A percentile compares a stretch with the other conserved stretches of the same genome.
These are phyloP conservation scores for Pichia sp. DNA, from an alignment of 1,139 yeast genomes.

Conservation along the genomic window DNA sequence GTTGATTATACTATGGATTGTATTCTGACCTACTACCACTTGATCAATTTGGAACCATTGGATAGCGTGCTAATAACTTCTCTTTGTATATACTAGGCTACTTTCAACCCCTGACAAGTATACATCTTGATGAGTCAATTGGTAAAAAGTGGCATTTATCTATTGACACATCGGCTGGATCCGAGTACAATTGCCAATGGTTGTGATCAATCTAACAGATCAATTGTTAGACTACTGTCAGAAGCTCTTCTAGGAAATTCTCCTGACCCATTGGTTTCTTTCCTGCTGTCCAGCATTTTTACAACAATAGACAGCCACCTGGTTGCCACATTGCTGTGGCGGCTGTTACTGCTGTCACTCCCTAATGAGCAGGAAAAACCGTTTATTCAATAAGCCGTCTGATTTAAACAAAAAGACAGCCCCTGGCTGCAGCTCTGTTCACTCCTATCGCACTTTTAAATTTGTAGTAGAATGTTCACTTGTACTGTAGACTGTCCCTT, in stretches of 20 bases:
- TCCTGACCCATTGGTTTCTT: not conserved
- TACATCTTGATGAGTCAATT: not conserved
- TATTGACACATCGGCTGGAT: not conserved
- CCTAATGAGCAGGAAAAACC: too few relatives aligned
- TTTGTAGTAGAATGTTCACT: too few relatives aligned
- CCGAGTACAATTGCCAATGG: not conserved
- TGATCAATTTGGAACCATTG: not conserved
- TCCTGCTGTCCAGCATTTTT: too few relatives aligned
- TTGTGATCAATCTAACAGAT: not conserved
- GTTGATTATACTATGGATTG: not conserved
- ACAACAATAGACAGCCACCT: too few relatives aligned
- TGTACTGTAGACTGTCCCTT: too few relatives aligned
- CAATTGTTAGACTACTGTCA: not conserved
- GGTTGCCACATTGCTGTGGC: too few relatives aligned
- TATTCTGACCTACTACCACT: not conserved
- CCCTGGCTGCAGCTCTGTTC: too few relatives aligned
- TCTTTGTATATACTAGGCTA: not conserved
- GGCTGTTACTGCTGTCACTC: too few relatives aligned
- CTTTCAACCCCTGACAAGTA: not conserved
- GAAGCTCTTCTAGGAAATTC: too few relatives aligned
- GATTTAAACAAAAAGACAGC: too few relatives aligned
- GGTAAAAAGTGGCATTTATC: not conserved
- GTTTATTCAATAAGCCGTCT: too few relatives aligned
- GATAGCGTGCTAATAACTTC: not conserved
- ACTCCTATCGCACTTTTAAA: too few relatives aligned